Evolutionary conservation across 768 basidiomycete genomes (phyloP), one percentile per base, ranked within the genome.

Genomic region (Boletus reticuloceps): DNA sequence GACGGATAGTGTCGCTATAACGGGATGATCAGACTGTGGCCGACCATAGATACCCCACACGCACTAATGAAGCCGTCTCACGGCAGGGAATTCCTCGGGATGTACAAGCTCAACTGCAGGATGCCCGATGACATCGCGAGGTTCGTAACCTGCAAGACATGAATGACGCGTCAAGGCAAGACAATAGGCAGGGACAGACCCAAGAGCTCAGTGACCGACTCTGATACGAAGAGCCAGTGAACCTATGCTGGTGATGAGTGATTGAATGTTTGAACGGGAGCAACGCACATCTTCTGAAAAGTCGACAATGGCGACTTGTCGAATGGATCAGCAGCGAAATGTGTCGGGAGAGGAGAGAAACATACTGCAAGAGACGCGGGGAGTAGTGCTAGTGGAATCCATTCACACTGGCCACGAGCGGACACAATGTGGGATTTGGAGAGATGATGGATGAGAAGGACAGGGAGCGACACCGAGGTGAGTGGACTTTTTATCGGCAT

Each of bases 351-450:
- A 25, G 25, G 38, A 19, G 40, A 58, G 55, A 13, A 36, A 81
- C 86, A 50, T 55, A 90, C 89, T 91, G 79, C 89, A 91, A 31
- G 89, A 91, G 38, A 91, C 78, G 61, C 80, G 81, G 43, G 86
- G 85, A n/a, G 79, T 77, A 22, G 63, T 64, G 19, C 43, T 36
- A 1, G 54, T 56, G 51, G 69, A 63, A 58, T 83, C 76, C 79
- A 82, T 71, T 42, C 34, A 40, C 45, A 12, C 32, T 8, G 45
- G 17, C 12, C 43, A 17, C 31, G 17, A 47, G 13, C 12, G 16
- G 51, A 31, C 36, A 52, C 42, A 29, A 32, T 20, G 29, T 16
- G 44, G 40, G 8, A 20, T 17, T 10, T 37, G 7, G 3, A 14
- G 38, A 31, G 45, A 34, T 27, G 52, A 12, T 22, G 29, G 31